Evolutionary conservation across 208 protist genomes (phyloP).

Genomic region (Trypanosoma vivax): DNA sequence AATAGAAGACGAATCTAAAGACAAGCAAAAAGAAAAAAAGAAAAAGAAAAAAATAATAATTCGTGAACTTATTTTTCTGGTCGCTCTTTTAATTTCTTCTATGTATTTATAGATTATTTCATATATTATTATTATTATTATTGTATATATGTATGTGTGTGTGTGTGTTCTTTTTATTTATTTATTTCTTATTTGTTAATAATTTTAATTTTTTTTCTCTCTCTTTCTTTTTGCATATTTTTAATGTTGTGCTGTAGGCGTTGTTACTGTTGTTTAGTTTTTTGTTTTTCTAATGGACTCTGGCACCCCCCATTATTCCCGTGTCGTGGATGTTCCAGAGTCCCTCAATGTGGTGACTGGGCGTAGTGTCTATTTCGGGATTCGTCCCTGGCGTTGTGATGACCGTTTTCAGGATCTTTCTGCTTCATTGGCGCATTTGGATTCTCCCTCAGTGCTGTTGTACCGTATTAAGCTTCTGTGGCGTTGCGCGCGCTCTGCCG

Average conservation of each 20-base stretch:
- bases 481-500: constrained; percentile 46
- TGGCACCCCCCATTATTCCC: constrained; percentile 52
- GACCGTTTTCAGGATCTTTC: constrained; percentile 80
- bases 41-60: no score
- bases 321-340: constrained; percentile 51
- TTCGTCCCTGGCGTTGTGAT: constrained; percentile 76
- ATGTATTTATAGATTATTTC: constrained; percentile 10
- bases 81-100: constrained; percentile 11
- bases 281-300: constrained; percentile 1
- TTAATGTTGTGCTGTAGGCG: background rate
- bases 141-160: constrained; percentile 6
- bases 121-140: background rate
- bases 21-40: no score
- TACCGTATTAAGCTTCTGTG: constrained; percentile 25
- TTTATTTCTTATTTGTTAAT: constrained; percentile 8
- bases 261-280: constrained; percentile 15
- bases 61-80: no score
- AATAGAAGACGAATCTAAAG: no score
- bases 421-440: constrained; percentile 48
- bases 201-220: constrained; percentile 7
- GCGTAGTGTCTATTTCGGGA: constrained; percentile 76
- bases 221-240: constrained; percentile 11
- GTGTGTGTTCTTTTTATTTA: constrained; percentile 10
- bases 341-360: constrained; percentile 71
- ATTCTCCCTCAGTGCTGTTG: constrained; percentile 34